Conservation (phyloP, 2,329 filamentous ascomycete species). For the Rhytidhysteron rufulum region DNA sequence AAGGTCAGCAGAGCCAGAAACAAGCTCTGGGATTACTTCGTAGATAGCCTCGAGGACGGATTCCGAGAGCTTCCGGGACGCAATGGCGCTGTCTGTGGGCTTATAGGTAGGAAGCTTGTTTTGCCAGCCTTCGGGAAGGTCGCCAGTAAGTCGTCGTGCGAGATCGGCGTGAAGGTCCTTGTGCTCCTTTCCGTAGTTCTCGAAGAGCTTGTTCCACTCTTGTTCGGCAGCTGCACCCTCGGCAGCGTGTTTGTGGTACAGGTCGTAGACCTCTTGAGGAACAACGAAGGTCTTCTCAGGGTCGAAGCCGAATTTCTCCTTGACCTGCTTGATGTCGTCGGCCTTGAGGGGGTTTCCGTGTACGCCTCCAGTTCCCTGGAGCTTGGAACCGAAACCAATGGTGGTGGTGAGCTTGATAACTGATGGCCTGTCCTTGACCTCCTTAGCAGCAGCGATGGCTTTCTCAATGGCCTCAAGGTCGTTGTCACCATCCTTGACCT, state of each 20-base stretch:
- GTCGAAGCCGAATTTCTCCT: slow-evolving; percentile 94
- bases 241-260: slow-evolving; percentile 78
- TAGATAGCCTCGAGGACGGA: slow-evolving; percentile 86
- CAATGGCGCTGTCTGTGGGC: slow-evolving; percentile 75
- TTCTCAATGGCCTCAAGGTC: slow-evolving; percentile 85
- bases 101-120: slow-evolving; percentile 90
- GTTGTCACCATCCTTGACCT: slow-evolving; percentile 81
- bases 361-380: slow-evolving; percentile 90
- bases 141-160: slow-evolving; percentile 70
- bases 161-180: slow-evolving; percentile 78
- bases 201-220: slow-evolving; percentile 92
- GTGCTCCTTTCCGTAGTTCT: slow-evolving; percentile 79
- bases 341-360: slow-evolving; percentile 95
- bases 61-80: slow-evolving; percentile 95
- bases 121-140: slow-evolving; percentile 95
- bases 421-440: slow-evolving; percentile 92
- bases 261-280: slow-evolving; percentile 89
- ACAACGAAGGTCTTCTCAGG: slow-evolving; percentile 90
- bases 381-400: slow-evolving; percentile 91
- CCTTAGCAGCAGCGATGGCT: slow-evolving; percentile 79
- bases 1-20: slow-evolving; percentile 95
- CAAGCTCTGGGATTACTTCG: slow-evolving; percentile 76
- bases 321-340: slow-evolving; percentile 90
- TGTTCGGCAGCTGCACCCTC: slow-evolving; percentile 85
- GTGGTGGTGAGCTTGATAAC: slow-evolving; percentile 96